Evolutionary conservation across 179 eudicot species (phyloP), one percentile per base, ranked within the genome.

Genomic region (Silene vulgaris): DNA sequence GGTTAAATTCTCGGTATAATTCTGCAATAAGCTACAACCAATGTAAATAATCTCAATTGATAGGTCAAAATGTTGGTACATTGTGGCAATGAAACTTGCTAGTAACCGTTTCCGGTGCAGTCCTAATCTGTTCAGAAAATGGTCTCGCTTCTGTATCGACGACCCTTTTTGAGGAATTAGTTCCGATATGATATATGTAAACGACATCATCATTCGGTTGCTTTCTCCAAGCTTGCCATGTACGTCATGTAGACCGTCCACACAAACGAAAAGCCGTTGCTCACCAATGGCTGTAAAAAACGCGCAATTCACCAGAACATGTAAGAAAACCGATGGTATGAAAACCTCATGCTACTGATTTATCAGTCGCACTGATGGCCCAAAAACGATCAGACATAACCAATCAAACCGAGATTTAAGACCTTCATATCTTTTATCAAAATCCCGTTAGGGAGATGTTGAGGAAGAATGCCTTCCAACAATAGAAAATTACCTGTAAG

Each of bases 211-310:
- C 59, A 59, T 37, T 67, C 80, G 9, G 21, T 60, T 37, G 82
- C 86, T 87, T 90, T 95, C 73, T 85, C 85, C 78, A 86, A 80
- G 84, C 90, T 89, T 70, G 99, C 99, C 90, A 95, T 88, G 85
- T 95, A 92, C 9, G 99, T 95, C 75, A 95, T 72, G 83, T 95
- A 95, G 43, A 92, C 77, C 5, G 90, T 90, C 99, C 99, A 95
- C 35, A 95, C 57, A 76, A 88, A 95, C 0, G 97, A 87, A 82
- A 92, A 95, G 11, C 90, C 85, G 73, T 91, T 95, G 89, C 88
- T 86, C 78, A 86, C 94, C 61, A 95, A 75, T 32, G 97, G 97
- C 97, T 92, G 96, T 81, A 71, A 84, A 76, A 45, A 61, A 45
- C 13, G 14, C 14, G 52, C 8, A 9, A 43, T 43, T 43, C 48